These are phyloP conservation scores for Plasmodium cynomolgi DNA, from an alignment of 169 alveolate species.

Conservation along the genomic window DNA sequence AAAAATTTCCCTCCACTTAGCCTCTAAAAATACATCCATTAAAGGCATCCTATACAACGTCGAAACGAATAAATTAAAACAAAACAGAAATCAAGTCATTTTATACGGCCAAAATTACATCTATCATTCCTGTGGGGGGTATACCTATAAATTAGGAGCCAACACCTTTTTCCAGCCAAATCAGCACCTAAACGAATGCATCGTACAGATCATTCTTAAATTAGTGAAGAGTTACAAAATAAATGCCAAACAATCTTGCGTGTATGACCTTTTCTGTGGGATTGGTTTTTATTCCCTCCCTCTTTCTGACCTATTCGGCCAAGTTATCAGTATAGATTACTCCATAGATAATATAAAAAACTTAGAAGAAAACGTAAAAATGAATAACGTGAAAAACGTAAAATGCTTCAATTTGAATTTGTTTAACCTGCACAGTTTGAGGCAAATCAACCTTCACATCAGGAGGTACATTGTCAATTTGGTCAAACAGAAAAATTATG, in stretches of 20 bases:
- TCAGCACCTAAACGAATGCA: slow-evolving; percentile 54
- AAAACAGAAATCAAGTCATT: slow-evolving; percentile 45
- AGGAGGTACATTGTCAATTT: slow-evolving; percentile 67
- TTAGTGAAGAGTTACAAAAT: slow-evolving; percentile 51
- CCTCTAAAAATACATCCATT: slow-evolving; percentile 35
- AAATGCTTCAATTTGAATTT: slow-evolving; percentile 33
- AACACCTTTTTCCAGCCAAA: slow-evolving; percentile 75
- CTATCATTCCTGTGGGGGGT: slow-evolving; percentile 44
- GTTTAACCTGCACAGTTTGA: slow-evolving; percentile 53
- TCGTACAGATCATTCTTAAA: slow-evolving; percentile 61
- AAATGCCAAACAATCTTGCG: slow-evolving; percentile 7
- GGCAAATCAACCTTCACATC: slow-evolving; percentile 68
- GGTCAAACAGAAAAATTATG: slow-evolving; percentile 17
- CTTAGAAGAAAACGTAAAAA: slow-evolving; percentile 72
- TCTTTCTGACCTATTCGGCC: slow-evolving; percentile 16
- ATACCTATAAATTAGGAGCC: slow-evolving; percentile 70
- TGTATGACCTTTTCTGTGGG: slow-evolving; percentile 72
- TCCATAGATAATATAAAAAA: slow-evolving; percentile 68
- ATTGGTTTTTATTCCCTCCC: slow-evolving; percentile 75
- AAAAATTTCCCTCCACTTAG: slow-evolving; percentile 34
- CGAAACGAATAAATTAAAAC: slow-evolving; percentile 69
- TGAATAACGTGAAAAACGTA: slow-evolving; percentile 60
- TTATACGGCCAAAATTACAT: slow-evolving; percentile 71
- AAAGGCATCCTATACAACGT: slow-evolving; percentile 67
- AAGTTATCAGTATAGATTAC: slow-evolving; percentile 63